These are phyloP conservation scores for Solanum habrochaites DNA, from an alignment of 257 asterid genomes.

Conservation along the genomic window DNA sequence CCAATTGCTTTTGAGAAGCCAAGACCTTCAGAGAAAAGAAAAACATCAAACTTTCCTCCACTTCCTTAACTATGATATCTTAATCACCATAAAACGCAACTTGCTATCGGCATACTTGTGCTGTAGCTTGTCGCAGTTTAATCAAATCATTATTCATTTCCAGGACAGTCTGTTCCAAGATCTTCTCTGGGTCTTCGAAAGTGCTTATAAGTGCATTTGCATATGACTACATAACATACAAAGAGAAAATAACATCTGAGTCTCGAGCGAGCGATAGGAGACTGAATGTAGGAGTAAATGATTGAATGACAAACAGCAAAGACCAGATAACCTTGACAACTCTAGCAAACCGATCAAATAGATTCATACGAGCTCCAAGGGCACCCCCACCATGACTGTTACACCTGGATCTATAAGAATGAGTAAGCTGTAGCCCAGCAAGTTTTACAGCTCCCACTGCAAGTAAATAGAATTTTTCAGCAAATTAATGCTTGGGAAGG, in stretches of 20 bases:
- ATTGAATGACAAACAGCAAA: not conserved
- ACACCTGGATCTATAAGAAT: slow-evolving; percentile 31
- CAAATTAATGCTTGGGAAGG: not conserved
- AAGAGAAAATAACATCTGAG: not conserved
- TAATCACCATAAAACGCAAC: not conserved
- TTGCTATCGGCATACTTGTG: slow-evolving; percentile 51
- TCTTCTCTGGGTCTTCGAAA: slow-evolving; percentile 95
- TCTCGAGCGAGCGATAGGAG: slow-evolving; percentile 4
- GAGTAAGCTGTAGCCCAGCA: slow-evolving; percentile 36
- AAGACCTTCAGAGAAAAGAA: slow-evolving; percentile 46
- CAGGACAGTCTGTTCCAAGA: slow-evolving; percentile 82
- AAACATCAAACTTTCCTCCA: not conserved
- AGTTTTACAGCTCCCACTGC: slow-evolving; percentile 54
- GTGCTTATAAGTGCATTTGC: slow-evolving; percentile 83
- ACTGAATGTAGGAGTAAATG: not conserved
- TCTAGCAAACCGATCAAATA: slow-evolving; percentile 90
- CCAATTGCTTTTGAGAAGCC: slow-evolving; percentile 94
- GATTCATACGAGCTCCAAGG: slow-evolving; percentile 73
- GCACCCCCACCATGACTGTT: slow-evolving; percentile 53
- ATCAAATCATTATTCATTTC: slow-evolving; percentile 91
- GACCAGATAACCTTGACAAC: slow-evolving; percentile 66
- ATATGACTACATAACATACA: slow-evolving; percentile 41
- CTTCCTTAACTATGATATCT: not conserved
- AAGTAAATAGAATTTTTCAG: not conserved
- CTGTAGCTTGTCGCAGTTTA: slow-evolving; percentile 98